Conservation (phyloP, 2,329 filamentous ascomycete species). For the Drechmeria coniospora region DNA sequence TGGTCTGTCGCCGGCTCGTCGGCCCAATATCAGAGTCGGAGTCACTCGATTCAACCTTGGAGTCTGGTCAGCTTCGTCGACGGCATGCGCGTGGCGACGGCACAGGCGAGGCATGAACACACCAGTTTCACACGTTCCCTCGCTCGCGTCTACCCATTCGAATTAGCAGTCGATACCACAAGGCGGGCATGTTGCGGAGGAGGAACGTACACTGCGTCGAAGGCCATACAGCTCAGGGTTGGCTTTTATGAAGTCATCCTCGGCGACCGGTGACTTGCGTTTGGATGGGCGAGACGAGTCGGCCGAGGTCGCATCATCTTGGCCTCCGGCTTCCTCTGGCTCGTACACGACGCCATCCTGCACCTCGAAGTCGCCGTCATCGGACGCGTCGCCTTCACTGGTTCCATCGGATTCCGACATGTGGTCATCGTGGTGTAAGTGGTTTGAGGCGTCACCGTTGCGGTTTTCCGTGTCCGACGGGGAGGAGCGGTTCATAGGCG, state of each 20-base stretch:
- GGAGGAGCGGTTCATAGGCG: constrained; percentile 31
- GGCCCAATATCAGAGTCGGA: constrained; percentile 58
- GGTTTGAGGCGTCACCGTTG: constrained; percentile 24
- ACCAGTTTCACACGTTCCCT: constrained; percentile 43
- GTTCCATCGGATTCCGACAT: constrained; percentile 31
- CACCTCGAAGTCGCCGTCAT: constrained; percentile 65
- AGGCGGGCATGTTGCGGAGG: constrained; percentile 8
- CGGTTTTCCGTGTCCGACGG: constrained; percentile 24
- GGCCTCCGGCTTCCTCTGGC: constrained; percentile 29
- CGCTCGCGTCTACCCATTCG: constrained; percentile 32
- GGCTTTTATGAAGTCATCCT: constrained; percentile 73
- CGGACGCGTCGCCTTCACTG: constrained; percentile 40
- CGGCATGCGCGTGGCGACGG: not conserved
- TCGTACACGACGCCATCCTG: constrained; percentile 37
- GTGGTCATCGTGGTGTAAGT: constrained; percentile 22
- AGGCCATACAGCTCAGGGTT: constrained; percentile 93
- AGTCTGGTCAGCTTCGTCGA: constrained; percentile 1
- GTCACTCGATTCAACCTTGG: constrained; percentile 38
- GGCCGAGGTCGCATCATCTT: constrained; percentile 52
- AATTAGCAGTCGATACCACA: constrained; percentile 13
- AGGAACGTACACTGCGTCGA: constrained; percentile 63
- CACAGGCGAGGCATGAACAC: constrained; percentile 14
- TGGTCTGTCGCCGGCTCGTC: constrained; percentile 42
- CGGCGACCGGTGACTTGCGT: constrained; percentile 53
- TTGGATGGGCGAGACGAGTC: constrained; percentile 56